A percentile compares a stretch with the other conserved stretches of the same genome.
Conservation (phyloP, 345 rosid species). For the Eucalyptus urophylla region DNA sequence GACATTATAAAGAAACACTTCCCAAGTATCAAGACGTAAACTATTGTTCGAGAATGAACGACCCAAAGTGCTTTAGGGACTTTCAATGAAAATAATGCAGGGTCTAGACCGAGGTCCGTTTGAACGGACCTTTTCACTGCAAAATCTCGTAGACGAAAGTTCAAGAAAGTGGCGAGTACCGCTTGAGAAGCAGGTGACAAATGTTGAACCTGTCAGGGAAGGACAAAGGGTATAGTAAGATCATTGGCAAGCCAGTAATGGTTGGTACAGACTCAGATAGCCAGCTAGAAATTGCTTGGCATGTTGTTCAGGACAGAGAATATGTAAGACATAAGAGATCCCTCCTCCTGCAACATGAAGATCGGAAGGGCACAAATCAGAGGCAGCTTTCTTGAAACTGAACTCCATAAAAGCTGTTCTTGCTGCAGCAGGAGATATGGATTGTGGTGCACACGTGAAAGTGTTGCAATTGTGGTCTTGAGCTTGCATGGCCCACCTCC, state of each 20-base stretch:
- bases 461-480: neutral
- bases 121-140: neutral
- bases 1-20: neutral
- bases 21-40: neutral
- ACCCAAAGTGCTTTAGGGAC: neutral
- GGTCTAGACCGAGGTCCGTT: neutral
- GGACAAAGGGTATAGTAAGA: neutral
- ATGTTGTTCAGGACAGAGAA: neutral
- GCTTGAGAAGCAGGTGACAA: neutral
- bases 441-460: conserved; percentile 13
- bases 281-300: neutral
- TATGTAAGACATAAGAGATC: neutral
- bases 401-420: neutral
- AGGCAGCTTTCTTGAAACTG: neutral
- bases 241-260: neutral
- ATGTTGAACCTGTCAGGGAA: neutral
- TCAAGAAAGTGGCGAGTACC: neutral
- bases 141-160: neutral
- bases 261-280: neutral
- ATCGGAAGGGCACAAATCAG: neutral
- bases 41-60: neutral
- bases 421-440: neutral
- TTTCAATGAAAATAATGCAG: neutral
- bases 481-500: neutral
- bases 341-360: neutral